These are phyloP conservation scores for Xanthoconium separans DNA, from an alignment of 1,284 basidiomycete species.

Conservation along the genomic window DNA sequence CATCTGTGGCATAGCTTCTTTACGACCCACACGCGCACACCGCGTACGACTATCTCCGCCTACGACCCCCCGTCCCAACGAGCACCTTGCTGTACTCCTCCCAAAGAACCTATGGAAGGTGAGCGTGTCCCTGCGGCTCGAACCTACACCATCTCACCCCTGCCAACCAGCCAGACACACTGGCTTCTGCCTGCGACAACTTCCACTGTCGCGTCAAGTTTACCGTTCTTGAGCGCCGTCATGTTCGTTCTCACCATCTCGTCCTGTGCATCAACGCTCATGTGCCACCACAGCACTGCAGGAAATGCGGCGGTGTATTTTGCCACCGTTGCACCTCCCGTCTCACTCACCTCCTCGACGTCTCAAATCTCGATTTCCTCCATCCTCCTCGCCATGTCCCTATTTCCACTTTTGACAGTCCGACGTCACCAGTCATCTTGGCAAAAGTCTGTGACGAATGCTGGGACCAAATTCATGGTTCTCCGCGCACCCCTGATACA, in stretches of 20 bases:
- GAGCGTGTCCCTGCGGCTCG: conserved; percentile 13
- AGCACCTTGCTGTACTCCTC: conserved; percentile 75
- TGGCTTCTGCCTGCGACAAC: conserved; percentile 64
- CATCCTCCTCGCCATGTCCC: conserved; percentile 65
- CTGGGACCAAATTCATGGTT: conserved; percentile 66
- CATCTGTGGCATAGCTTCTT: conserved; percentile 17
- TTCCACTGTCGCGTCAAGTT: conserved; percentile 65
- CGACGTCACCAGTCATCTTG: conserved; percentile 49
- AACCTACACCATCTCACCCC: conserved; percentile 3
- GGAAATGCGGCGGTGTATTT: conserved; percentile 78
- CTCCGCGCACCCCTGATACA: conserved; percentile 45
- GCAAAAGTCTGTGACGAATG: conserved; percentile 72
- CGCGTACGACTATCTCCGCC: conserved; percentile 16
- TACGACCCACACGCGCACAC: conserved; percentile 19
- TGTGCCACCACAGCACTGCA: conserved; percentile 55
- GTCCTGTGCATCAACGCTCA: conserved; percentile 20
- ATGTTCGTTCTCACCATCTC: conserved; percentile 45
- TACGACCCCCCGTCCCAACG: conserved; percentile 44
- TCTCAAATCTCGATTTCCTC: conserved; percentile 63
- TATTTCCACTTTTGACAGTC: conserved; percentile 52
- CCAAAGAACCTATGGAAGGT: conserved; percentile 73
- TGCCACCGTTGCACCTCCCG: conserved; percentile 59
- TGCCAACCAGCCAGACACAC: conserved; percentile 53
- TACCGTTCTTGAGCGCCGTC: conserved; percentile 66
- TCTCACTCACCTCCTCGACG: conserved; percentile 61